Base-by-base conservation (phyloP, 768 basidiomycete genomes). In the Paxillus rubicundulus region DNA sequence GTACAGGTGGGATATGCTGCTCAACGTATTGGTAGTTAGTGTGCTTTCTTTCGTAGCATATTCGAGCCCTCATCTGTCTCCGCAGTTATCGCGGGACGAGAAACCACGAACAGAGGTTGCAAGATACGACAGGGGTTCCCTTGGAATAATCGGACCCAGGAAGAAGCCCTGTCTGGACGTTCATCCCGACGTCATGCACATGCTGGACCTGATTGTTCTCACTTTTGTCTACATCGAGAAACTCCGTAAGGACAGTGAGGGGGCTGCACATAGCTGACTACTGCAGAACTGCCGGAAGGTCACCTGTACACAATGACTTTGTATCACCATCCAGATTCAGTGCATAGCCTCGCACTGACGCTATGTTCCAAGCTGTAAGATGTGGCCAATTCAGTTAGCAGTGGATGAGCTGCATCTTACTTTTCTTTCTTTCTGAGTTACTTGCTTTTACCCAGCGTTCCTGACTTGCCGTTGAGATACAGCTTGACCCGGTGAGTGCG, bases 181-280 rank as follows among this genome's bases (percentile, higher is more conserved):
- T 24, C 38, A 60, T 51, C 49, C 62, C 5, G 46, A 38, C 4
- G 55, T 60, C 34, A 56, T 54, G 38, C 60, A 56, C 13, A 68
- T 70, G 53, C 52, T 68, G 21, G 66, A 68, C 55, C 32, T 61
- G 28, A 42, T 70, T 21, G 27, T 70, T 7, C 55, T 68, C 20
- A 70, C 67, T 1, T 70, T 69, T 20, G 59, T 70, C 20, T 69
- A 66, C 39, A 61, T 68, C 18, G 66, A 70, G 47, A 70, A 70
- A 45, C 18, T 68, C 4, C 62, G 63, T 36, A 58, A 55, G 56
- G 60, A 66, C 33, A 66, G 60, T 37, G 65, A 67, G 14, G 30
- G 36, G 12, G 39, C 37, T 24, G 9, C 30, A 9, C 34, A 34
- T 36, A 21, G 37, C 27, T 28, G 28, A 9, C 28, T 30, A 7